Conservation (phyloP, 108 stramenopile genomes). For the Bacterosira constricta region DNA sequence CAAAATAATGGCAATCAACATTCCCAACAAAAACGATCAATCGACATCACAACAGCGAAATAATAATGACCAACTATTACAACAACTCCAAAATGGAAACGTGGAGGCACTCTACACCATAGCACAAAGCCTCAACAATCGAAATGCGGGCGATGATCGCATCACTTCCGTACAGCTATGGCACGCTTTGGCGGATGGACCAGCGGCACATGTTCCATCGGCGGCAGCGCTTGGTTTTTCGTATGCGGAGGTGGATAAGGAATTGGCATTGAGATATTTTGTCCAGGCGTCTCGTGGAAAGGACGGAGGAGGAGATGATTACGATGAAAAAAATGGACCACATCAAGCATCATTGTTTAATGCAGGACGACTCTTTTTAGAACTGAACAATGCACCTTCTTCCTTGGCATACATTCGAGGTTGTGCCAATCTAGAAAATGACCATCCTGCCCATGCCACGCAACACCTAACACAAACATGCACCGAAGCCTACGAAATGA, state of each 20-base stretch:
- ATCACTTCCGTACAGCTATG: slow-evolving; percentile 43
- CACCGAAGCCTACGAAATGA: slow-evolving; percentile 29
- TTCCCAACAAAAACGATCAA: slow-evolving; percentile 20
- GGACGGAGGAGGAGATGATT: background rate
- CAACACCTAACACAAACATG: slow-evolving; percentile 25
- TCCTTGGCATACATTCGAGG: slow-evolving; percentile 38
- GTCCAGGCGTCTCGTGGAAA: slow-evolving; percentile 20
- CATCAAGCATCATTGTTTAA: slow-evolving; percentile 45
- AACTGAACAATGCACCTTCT: slow-evolving; percentile 25
- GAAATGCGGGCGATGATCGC: slow-evolving; percentile 30
- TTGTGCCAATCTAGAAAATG: slow-evolving; percentile 22
- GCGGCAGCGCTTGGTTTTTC: slow-evolving; percentile 43
- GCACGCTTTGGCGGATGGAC: slow-evolving; percentile 44
- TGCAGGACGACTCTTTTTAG: slow-evolving; percentile 43
- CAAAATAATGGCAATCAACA: slow-evolving; percentile 24
- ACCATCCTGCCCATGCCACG: slow-evolving; percentile 20
- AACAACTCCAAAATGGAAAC: slow-evolving; percentile 27
- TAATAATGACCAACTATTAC: slow-evolving; percentile 18
- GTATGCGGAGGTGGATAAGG: slow-evolving; percentile 43
- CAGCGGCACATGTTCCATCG: slow-evolving; percentile 26
- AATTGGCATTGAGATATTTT: slow-evolving; percentile 43
- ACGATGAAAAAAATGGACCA: slow-evolving; percentile 19
- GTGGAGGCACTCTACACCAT: slow-evolving; percentile 34
- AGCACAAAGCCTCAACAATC: slow-evolving; percentile 29
- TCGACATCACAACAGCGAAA: slow-evolving; percentile 12